Evolutionary conservation across 2,329 filamentous ascomycete genomes (phyloP).

Genomic region (Paraconiothyrium sp.): DNA sequence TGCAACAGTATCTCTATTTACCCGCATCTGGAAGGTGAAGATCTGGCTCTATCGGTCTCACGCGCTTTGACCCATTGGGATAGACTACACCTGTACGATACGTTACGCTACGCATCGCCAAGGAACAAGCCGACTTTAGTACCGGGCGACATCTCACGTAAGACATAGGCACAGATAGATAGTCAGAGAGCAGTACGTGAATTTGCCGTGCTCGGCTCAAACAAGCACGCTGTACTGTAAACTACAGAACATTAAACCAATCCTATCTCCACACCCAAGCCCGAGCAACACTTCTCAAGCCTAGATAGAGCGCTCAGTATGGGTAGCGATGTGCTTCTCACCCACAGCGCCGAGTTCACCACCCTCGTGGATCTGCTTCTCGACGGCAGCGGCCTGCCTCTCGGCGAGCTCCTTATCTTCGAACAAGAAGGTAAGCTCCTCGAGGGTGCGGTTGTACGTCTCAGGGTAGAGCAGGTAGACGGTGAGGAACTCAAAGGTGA

Average conservation of each 20-base stretch:
- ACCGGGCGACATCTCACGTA: too few relatives aligned
- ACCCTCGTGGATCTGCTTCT: constrained; percentile 45
- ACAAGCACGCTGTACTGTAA: constrained; percentile 3
- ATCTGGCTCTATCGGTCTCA: too few relatives aligned
- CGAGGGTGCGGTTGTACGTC: constrained; percentile 62
- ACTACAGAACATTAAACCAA: constrained; percentile 6
- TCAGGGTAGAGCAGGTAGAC: constrained; percentile 70
- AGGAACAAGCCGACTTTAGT: too few relatives aligned
- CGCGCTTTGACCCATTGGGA: too few relatives aligned
- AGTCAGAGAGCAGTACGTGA: constrained; percentile 1
- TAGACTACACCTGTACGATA: too few relatives aligned
- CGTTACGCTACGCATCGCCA: too few relatives aligned
- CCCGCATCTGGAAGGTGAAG: too few relatives aligned
- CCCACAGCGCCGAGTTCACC: constrained; percentile 17
- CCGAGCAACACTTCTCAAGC: too few relatives aligned
- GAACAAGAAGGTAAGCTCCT: constrained; percentile 67
- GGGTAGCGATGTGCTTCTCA: constrained; percentile 28
- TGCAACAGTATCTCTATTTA: too few relatives aligned
- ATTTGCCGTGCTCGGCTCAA: constrained; percentile 2
- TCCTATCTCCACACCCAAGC: constrained; percentile 4
- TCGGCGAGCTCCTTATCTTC: constrained; percentile 47
- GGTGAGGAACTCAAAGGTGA: constrained; percentile 62
- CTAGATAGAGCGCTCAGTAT: constrained; percentile 32
- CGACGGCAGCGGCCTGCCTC: constrained; percentile 42
- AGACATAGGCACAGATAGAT: too few relatives aligned